Percentiles rank a stretch among this genome's conserved stretches.
These are phyloP conservation scores for Ogataea pini DNA, from an alignment of 805 yeast genomes.

Conservation along the genomic window DNA sequence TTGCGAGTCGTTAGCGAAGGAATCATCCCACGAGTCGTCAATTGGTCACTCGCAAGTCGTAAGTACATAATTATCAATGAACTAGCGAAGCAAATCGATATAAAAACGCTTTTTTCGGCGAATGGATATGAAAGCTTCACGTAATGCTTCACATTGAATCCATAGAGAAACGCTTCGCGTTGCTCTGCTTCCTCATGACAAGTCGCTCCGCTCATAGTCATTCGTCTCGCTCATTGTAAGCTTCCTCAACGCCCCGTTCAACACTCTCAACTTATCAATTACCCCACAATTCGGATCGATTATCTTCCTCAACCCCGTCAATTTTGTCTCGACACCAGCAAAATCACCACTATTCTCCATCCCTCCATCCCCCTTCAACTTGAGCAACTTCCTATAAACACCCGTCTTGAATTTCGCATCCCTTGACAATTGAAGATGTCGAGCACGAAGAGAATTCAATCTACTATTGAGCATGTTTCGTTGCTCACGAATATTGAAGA, in stretches of 20 bases:
- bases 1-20: too few species aligned
- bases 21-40: too few species aligned
- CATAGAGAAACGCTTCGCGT: too few species aligned
- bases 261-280: constrained; percentile 28
- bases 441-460: constrained; percentile 23
- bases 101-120: too few species aligned
- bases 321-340: constrained; percentile 9
- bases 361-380: constrained; percentile 4
- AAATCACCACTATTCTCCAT: not conserved
- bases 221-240: constrained; percentile 6
- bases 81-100: too few species aligned
- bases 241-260: constrained; percentile 29
- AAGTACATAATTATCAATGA: too few species aligned
- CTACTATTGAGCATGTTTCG: constrained; percentile 25
- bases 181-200: too few species aligned
- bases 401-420: constrained; percentile 17
- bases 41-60: too few species aligned
- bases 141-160: too few species aligned
- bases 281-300: constrained; percentile 30
- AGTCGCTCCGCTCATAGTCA: too few species aligned
- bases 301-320: constrained; percentile 21
- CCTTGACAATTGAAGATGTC: constrained; percentile 14
- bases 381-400: constrained; percentile 19
- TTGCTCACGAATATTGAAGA: constrained; percentile 32
- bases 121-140: too few species aligned